A percentile compares a stretch with the other conserved stretches of the same genome.
These are phyloP conservation scores for Fraxinus baroniana DNA, from an alignment of 305 asterid genomes.

Conservation along the genomic window DNA sequence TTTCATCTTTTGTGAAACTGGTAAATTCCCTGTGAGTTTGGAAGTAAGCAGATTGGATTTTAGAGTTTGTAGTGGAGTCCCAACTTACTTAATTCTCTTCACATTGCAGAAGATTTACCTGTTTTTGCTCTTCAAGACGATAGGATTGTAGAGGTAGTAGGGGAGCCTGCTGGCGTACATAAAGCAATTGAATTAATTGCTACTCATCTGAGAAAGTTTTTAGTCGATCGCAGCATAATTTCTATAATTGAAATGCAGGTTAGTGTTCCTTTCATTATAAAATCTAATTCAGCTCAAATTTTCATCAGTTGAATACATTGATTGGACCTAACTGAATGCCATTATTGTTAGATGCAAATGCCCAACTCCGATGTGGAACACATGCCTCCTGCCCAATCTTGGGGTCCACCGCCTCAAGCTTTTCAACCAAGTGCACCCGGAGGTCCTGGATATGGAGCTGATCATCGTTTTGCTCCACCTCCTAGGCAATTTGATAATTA, in stretches of 20 bases:
- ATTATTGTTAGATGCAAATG: slow-evolving; percentile 68
- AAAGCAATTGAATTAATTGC: slow-evolving; percentile 86
- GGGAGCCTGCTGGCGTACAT: slow-evolving; percentile 77
- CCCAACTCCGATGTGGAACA: slow-evolving; percentile 63
- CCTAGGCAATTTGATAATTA: slow-evolving; percentile 76
- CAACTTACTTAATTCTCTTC: not conserved
- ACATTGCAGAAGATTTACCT: slow-evolving; percentile 85
- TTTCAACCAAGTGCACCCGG: slow-evolving; percentile 56
- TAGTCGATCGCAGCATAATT: slow-evolving; percentile 90
- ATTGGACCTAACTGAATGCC: slow-evolving; percentile 25
- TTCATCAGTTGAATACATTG: not conserved
- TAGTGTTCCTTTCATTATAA: slow-evolving; percentile 33
- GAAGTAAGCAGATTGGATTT: not conserved
- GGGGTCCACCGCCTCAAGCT: slow-evolving; percentile 91
- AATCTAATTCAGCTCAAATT: slow-evolving; percentile 11
- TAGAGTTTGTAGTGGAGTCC: not conserved
- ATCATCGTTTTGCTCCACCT: slow-evolving; percentile 72
- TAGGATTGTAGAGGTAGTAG: slow-evolving; percentile 88
- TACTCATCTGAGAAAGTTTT: slow-evolving; percentile 80
- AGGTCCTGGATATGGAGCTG: slow-evolving; percentile 69
- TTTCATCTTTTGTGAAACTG: slow-evolving; percentile 1
- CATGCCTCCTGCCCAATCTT: slow-evolving; percentile 70
- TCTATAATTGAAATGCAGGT: slow-evolving; percentile 81
- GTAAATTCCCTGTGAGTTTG: slow-evolving; percentile 11
- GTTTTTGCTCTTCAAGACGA: slow-evolving; percentile 89